Evolutionary conservation across 805 yeast species (phyloP), one percentile per base, ranked within the genome.

Genomic region (Pichia exigua): DNA sequence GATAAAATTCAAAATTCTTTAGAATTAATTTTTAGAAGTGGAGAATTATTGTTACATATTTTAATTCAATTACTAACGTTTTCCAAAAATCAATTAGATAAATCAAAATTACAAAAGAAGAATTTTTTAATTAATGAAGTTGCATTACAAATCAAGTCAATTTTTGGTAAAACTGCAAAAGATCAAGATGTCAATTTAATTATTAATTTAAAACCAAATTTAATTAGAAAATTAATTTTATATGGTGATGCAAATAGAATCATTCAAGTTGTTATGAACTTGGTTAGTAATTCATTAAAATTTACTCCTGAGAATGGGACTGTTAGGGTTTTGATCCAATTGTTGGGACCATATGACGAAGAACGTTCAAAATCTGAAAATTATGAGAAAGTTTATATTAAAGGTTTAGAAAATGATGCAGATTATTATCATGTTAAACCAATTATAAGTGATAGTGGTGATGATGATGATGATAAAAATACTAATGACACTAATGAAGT

Each of bases 171-270:
- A 64, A 73, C 86, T 51, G 92, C 95, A 0, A 73, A 73, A 42
- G 95, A 86, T 63, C 92, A 87, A 58, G 73, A 83, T 51, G 95
- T 90, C 15, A 76, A 78, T 54, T 73, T 90, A 46, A 71, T 78
- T 3, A 78, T 89, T n/a, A 65, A 73, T 0, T 64, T 90, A 17
- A 74, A 70, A 39, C 96, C 96, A 7, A 78, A 78, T 56, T 67
- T 70, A 15, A 68, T 79, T 47, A 73, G 85, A 53, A 78, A 78
- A 55, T 77, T 86, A 74, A 77, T 88, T 2, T 69, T 92, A 9
- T 81, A 75, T 67, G 98, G 97, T 2, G 99, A 92, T 67, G 81
- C 94, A 10, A 90, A 89, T 66, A 74, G 98, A 63, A 87, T 94
- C 42, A 80, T 88, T 51, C 99, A 92, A 66, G 85, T 94, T 47